Percentiles rank a stretch among this genome's conserved stretches.
Evolutionary conservation across 169 alveolate species (phyloP).

Genomic region (Plasmodium malariae): DNA sequence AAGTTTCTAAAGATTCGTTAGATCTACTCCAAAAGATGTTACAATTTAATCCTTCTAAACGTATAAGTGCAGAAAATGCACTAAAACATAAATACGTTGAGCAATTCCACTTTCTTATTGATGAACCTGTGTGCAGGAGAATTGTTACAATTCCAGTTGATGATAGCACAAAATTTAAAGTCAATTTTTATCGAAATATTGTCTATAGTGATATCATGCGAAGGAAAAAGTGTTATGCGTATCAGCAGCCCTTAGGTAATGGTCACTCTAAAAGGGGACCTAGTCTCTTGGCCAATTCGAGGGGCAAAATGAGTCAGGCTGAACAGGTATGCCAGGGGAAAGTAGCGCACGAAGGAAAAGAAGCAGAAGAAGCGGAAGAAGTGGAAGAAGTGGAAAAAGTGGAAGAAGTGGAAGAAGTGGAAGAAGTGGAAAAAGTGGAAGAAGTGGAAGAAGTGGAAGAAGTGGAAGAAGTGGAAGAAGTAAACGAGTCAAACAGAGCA

Average conservation of each 20-base stretch:
- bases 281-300: too few species aligned
- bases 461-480: too few species aligned
- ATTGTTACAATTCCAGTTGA: conserved; percentile 90
- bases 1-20: conserved; percentile 78
- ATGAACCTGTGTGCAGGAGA: conserved; percentile 89
- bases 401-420: not conserved
- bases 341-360: not conserved
- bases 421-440: not conserved
- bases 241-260: not conserved
- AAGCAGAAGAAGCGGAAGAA: not conserved
- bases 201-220: conserved; percentile 88
- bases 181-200: conserved; percentile 90
- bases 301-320: too few species aligned
- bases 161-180: conserved; percentile 89
- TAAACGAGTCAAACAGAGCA: not conserved
- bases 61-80: conserved; percentile 91
- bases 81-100: conserved; percentile 87
- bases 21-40: conserved; percentile 88
- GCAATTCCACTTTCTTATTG: conserved; percentile 89
- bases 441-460: not conserved
- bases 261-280: not conserved
- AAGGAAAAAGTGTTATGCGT: conserved; percentile 72
- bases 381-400: not conserved
- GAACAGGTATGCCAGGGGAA: too few species aligned
- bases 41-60: conserved; percentile 85